Base-by-base conservation (phyloP, 2,329 filamentous ascomycete genomes). In the Aulographum hederae region DNA sequence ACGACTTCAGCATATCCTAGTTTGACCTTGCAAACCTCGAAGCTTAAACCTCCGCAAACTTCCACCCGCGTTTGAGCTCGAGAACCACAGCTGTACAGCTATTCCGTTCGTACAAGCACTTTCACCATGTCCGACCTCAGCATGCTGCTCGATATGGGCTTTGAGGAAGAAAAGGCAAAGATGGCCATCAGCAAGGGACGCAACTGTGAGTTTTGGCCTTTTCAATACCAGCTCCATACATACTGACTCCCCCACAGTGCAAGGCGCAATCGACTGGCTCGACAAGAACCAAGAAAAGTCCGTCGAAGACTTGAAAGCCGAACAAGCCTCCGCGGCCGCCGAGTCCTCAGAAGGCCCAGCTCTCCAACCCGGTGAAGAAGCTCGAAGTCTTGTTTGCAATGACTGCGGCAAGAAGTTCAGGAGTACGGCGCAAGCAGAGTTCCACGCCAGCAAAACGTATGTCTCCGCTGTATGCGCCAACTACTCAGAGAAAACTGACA, bases 341-440 rank as follows among this genome's bases (percentile, higher is more conserved):
- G 63, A 60, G 39, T 60, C 62, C 14, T 61, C 77, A 43, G 67
- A 23, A 70, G 8, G 8, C 6, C 67, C 73, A 4, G 66, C 70
- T n/a, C 60, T 85, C 3, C 64, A 78, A 43, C 69, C 69, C 2
- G 80, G 77, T 36, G 71, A 76, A 45, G 61, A 69, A 34, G 79
- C 84, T 34, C 69, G 73, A 46, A 92, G 82, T 30, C 70, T 95
- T 34, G 67, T 91, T 31, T 98, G 89, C 66, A 89, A 93, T 41
- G 86, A 94, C 34, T 98, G 89, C 49, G 78, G 78, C 48, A 94
- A 93, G 65, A 78, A 73, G 50, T 91, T 98, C 56, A 69, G 80
- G 42, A 81, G 72, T 46, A 70, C 77, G 40, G 73, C 73, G 17
- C 71, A 86, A 41, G 89, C 85, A 6, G 77, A 86, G 45, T 93